phyloP scores from a whole-genome alignment of 768 basidiomycete species.

The Lentinus brumalis region DNA sequence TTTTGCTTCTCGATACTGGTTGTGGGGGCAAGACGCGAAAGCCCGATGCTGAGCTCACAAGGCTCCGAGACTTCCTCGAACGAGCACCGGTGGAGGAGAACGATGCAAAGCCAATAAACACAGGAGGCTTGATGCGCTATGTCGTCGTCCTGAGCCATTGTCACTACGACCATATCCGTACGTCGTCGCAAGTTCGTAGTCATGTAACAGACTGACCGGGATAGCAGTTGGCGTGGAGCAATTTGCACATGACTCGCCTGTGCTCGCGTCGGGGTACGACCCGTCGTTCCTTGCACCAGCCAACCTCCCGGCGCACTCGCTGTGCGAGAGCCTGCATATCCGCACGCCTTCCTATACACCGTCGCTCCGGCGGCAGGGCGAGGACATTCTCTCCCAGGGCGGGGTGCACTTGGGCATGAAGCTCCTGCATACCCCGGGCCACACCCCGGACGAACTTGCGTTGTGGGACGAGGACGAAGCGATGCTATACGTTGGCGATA shows the following conservation, averaged over 20 bases:
- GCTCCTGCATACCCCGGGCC: slow-evolving; percentile 58
- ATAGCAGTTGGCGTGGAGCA: slow-evolving; percentile 50
- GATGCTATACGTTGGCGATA: slow-evolving; percentile 61
- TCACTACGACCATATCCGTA: slow-evolving; percentile 62
- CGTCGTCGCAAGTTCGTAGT: slow-evolving; percentile 24
- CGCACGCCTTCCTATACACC: slow-evolving; percentile 48
- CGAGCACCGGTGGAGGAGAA: slow-evolving; percentile 46
- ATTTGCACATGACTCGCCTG: slow-evolving; percentile 47
- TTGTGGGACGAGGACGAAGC: slow-evolving; percentile 50
- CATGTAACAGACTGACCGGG: not conserved
- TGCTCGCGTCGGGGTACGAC: slow-evolving; percentile 51
- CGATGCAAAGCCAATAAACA: slow-evolving; percentile 45
- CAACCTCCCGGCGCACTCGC: slow-evolving; percentile 47
- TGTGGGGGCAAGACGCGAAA: slow-evolving; percentile 51
- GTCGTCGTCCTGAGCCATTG: slow-evolving; percentile 54
- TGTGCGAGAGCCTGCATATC: slow-evolving; percentile 46
- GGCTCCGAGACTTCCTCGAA: slow-evolving; percentile 53
- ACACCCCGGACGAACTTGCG: slow-evolving; percentile 61
- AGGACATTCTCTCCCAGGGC: slow-evolving; percentile 33
- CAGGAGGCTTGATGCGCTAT: slow-evolving; percentile 42
- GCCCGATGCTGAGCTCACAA: slow-evolving; percentile 41
- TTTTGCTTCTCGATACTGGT: slow-evolving; percentile 57
- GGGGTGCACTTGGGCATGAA: slow-evolving; percentile 38
- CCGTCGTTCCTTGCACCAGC: slow-evolving; percentile 45
- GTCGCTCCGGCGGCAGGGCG: slow-evolving; percentile 45